phyloP scores from a whole-genome alignment of 192 early-diverging fungal species.

The Entophlyctis luteolus region DNA sequence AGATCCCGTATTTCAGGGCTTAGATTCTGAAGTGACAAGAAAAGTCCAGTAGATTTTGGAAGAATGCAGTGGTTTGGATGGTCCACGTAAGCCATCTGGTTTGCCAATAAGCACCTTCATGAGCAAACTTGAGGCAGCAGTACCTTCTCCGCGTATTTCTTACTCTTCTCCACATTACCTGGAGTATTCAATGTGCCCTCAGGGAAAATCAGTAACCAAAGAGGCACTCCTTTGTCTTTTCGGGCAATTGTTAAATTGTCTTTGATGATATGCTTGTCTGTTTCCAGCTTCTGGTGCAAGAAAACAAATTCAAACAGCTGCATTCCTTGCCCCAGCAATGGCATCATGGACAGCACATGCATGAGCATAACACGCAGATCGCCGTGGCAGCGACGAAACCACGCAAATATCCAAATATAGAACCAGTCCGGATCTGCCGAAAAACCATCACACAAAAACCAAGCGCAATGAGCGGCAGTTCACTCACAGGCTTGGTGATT shows the following conservation, averaged over 20 bases:
- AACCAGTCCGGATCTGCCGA: slow-evolving; percentile 48
- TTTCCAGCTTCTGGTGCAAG: slow-evolving; percentile 77
- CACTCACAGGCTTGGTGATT: slow-evolving; percentile 53
- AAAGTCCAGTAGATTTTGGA: slow-evolving; percentile 81
- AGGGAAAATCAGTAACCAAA: slow-evolving; percentile 92
- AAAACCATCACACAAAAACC: too few relatives aligned
- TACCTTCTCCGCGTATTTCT: slow-evolving; percentile 63
- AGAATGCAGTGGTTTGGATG: slow-evolving; percentile 66
- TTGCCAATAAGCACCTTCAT: neutral
- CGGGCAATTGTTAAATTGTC: slow-evolving; percentile 40
- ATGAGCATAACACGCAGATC: slow-evolving; percentile 89
- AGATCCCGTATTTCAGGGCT: slow-evolving; percentile 64
- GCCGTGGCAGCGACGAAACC: slow-evolving; percentile 53
- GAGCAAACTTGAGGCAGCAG: neutral
- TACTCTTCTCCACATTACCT: slow-evolving; percentile 65
- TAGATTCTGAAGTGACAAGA: slow-evolving; percentile 70
- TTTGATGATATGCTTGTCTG: slow-evolving; percentile 63
- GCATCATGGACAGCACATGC: slow-evolving; percentile 71
- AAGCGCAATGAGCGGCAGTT: slow-evolving; percentile 33
- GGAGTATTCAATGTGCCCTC: slow-evolving; percentile 90
- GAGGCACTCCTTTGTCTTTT: slow-evolving; percentile 45
- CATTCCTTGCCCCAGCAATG: slow-evolving; percentile 86
- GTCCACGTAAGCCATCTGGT: slow-evolving; percentile 6
- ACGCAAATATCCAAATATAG: slow-evolving; percentile 54
- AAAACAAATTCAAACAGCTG: slow-evolving; percentile 94